Percentiles rank a stretch among this genome's conserved stretches.
phyloP scores from a whole-genome alignment of 768 basidiomycete genomes.

The Termitomyces sp. region DNA sequence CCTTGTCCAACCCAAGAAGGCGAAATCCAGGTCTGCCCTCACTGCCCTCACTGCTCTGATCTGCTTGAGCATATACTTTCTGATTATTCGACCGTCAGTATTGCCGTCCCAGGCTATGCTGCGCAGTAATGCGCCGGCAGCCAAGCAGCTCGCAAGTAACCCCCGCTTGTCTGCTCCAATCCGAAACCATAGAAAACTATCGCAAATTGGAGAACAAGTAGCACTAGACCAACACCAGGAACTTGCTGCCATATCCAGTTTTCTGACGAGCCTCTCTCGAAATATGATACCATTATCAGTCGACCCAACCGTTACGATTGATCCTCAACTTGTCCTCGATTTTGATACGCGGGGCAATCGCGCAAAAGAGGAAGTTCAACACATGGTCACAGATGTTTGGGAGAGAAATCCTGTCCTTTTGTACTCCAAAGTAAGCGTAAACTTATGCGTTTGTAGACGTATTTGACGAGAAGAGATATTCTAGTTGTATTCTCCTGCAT shows the following conservation, averaged over 20 bases:
- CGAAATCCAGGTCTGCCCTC: conserved; percentile 47
- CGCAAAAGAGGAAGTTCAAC: conserved; percentile 53
- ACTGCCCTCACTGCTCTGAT: conserved; percentile 48
- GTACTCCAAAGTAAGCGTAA: conserved; percentile 54
- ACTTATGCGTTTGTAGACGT: not conserved
- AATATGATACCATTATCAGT: conserved; percentile 67
- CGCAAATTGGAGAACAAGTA: conserved; percentile 30
- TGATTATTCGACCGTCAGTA: conserved; percentile 42
- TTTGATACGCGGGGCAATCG: conserved; percentile 69
- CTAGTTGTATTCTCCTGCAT: conserved; percentile 59
- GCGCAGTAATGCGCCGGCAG: conserved; percentile 20
- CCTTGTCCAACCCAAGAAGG: conserved; percentile 36
- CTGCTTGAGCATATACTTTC: conserved; percentile 46
- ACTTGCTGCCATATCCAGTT: conserved; percentile 68
- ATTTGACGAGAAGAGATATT: not conserved
- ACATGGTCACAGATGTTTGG: conserved; percentile 66
- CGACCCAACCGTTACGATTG: conserved; percentile 59
- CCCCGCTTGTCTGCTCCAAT: conserved; percentile 21
- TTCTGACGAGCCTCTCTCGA: conserved; percentile 66
- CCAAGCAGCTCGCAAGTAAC: conserved; percentile 30
- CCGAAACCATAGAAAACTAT: conserved; percentile 15
- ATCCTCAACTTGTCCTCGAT: conserved; percentile 77
- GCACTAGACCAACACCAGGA: conserved; percentile 51
- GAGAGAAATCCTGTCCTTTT: conserved; percentile 66
- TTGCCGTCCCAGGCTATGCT: conserved; percentile 30